Evolutionary conservation across 2,329 filamentous ascomycete species (phyloP).

Genomic region (Emmonsiellopsis sp.): DNA sequence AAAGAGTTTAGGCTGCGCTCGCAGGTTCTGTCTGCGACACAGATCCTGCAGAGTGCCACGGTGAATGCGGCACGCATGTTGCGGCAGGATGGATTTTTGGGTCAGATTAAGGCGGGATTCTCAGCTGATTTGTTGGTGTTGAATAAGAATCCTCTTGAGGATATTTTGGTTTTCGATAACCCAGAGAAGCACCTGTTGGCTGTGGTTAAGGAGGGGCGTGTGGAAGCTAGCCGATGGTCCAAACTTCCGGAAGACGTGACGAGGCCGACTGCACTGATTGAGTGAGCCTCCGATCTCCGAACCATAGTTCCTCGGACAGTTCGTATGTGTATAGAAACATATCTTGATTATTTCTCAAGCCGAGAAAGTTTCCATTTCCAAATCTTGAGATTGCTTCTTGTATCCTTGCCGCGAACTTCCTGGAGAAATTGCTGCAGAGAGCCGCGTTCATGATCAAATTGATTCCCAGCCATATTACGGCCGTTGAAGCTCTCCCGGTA

Average conservation of each 20-base stretch:
- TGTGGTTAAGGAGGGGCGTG: slow-evolving; percentile 47
- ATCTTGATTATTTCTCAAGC: too few relatives aligned
- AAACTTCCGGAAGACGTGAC: background rate
- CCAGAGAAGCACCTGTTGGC: slow-evolving; percentile 40
- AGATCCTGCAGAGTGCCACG: slow-evolving; percentile 43
- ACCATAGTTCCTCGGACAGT: too few relatives aligned
- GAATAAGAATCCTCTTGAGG: slow-evolving; percentile 45
- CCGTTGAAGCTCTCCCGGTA: too few relatives aligned
- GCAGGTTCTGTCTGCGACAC: slow-evolving; percentile 31
- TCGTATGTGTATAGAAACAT: too few relatives aligned
- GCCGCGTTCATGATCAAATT: too few relatives aligned
- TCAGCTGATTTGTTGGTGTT: slow-evolving; percentile 46
- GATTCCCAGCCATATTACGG: too few relatives aligned
- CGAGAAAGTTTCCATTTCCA: too few relatives aligned
- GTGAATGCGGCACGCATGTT: slow-evolving; percentile 45
- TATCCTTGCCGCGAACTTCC: too few relatives aligned
- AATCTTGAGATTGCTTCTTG: too few relatives aligned
- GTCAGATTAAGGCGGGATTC: slow-evolving; percentile 42
- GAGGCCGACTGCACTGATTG: background rate
- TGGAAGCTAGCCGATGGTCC: slow-evolving; percentile 23
- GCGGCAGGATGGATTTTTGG: slow-evolving; percentile 37
- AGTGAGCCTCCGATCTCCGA: background rate
- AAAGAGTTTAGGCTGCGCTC: slow-evolving; percentile 41
- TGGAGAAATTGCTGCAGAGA: too few relatives aligned
- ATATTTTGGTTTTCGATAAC: slow-evolving; percentile 42